Percentiles rank a stretch among this genome's conserved stretches.
phyloP scores from a whole-genome alignment of 1,139 yeast species.

The Candida albicans region DNA sequence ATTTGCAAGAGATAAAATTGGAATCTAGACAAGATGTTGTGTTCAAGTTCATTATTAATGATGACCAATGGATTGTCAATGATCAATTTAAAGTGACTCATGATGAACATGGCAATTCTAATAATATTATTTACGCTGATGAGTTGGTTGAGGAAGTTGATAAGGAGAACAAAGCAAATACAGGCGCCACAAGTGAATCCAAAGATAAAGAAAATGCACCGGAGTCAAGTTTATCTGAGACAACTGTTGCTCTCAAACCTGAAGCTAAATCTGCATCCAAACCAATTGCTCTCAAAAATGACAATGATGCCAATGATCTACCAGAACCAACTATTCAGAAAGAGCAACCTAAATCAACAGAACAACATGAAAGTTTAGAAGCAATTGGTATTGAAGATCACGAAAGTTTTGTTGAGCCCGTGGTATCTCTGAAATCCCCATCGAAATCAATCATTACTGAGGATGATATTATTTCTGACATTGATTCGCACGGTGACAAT shows the following conservation, averaged over 20 bases:
- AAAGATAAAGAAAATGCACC: background rate
- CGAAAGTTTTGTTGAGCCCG: conserved; percentile 10
- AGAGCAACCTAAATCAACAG: background rate
- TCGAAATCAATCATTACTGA: conserved; percentile 12
- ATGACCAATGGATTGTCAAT: conserved; percentile 33
- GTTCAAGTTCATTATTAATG: conserved; percentile 41
- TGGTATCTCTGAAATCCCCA: conserved; percentile 11
- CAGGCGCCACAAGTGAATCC: background rate
- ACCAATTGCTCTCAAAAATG: too few relatives aligned
- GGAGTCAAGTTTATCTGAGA: too few relatives aligned
- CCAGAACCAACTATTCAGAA: conserved; percentile 1
- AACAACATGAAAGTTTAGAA: background rate
- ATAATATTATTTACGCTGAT: conserved; percentile 33
- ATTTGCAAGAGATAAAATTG: conserved; percentile 18
- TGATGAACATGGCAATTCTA: conserved; percentile 40
- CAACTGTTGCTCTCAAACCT: too few relatives aligned
- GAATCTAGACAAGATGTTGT: conserved; percentile 24
- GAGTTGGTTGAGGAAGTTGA: conserved; percentile 21
- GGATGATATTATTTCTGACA: conserved; percentile 12
- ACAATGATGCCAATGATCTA: background rate
- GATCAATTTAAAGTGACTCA: conserved; percentile 25
- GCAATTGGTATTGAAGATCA: conserved; percentile 1
- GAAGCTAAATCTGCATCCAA: too few relatives aligned
- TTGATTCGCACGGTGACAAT: conserved; percentile 7
- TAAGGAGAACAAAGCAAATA: conserved; percentile 4